These are phyloP conservation scores for Xylaria sp. DNA, from an alignment of 2,329 filamentous ascomycete species.

Conservation along the genomic window DNA sequence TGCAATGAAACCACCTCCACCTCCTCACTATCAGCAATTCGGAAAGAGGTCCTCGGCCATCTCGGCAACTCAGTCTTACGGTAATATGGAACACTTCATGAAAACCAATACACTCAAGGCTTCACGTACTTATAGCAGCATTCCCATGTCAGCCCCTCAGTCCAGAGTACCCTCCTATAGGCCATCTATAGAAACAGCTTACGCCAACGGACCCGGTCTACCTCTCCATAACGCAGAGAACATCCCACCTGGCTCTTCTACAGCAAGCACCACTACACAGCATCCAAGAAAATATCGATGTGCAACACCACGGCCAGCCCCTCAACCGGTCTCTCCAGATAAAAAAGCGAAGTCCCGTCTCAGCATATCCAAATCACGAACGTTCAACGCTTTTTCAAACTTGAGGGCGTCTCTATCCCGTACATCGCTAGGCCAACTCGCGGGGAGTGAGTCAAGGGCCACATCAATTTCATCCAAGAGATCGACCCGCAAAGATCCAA, in stretches of 20 bases:
- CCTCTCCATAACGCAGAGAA: conserved; percentile 34
- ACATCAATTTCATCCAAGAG: conserved; percentile 40
- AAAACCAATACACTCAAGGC: conserved; percentile 12
- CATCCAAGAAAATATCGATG: conserved; percentile 27
- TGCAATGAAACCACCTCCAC: conserved; percentile 18
- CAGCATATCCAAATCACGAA: conserved; percentile 51
- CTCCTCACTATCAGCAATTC: conserved; percentile 24
- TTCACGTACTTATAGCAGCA: conserved; percentile 31
- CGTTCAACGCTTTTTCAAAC: conserved; percentile 52
- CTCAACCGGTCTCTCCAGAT: conserved; percentile 9
- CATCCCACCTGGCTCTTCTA: conserved; percentile 29
- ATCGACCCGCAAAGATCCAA: conserved; percentile 2
- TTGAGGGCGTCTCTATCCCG: conserved; percentile 53
- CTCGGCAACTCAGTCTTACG: conserved; percentile 15
- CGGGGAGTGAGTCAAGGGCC: conserved; percentile 51
- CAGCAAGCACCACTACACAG: conserved; percentile 15
- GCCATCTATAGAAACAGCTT: conserved; percentile 24
- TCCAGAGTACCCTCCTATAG: conserved; percentile 18
- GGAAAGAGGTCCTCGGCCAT: conserved; percentile 6
- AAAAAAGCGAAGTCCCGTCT: conserved; percentile 23
- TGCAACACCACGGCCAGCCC: conserved; percentile 9
- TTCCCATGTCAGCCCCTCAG: conserved; percentile 23
- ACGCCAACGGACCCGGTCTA: conserved; percentile 18
- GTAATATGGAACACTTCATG: neutral
- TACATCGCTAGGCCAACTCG: conserved; percentile 40